Conservation (phyloP, 306 rosid genomes). For the Acacia melanoxylon region DNA sequence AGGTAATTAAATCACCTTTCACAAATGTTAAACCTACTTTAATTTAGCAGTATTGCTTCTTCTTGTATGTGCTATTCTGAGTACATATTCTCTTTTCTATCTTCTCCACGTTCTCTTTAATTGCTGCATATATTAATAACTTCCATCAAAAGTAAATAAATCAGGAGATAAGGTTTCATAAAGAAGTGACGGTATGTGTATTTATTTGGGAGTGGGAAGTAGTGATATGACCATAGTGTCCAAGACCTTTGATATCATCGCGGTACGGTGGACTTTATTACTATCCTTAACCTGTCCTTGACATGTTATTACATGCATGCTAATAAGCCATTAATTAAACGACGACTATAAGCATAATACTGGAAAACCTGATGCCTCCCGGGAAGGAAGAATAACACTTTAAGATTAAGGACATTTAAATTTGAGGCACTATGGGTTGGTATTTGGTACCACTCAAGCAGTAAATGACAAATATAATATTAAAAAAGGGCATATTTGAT, state of each 20-base stretch:
- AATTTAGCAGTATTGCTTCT: background rate
- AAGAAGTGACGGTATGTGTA: background rate
- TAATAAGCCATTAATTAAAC: background rate
- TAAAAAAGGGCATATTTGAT: too few species aligned
- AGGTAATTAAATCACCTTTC: background rate
- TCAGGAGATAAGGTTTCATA: conserved; percentile 2
- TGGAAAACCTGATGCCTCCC: background rate
- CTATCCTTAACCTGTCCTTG: background rate
- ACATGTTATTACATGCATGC: background rate
- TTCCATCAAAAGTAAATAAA: background rate
- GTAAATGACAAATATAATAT: too few species aligned
- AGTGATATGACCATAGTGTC: background rate
- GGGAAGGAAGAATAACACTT: background rate
- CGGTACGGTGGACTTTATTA: background rate
- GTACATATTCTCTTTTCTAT: background rate
- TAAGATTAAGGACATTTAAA: background rate
- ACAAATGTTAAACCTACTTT: background rate
- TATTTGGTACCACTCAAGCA: background rate
- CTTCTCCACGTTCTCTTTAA: background rate
- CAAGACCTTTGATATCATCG: background rate
- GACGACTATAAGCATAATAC: background rate
- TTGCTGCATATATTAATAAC: background rate
- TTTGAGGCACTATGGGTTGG: background rate
- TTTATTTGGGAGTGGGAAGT: background rate
- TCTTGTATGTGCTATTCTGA: background rate